A percentile compares a stretch with the other conserved stretches of the same genome.
These are phyloP conservation scores for Acanthamoeba castellanii DNA, from an alignment of 208 protist species.

Conservation along the genomic window DNA sequence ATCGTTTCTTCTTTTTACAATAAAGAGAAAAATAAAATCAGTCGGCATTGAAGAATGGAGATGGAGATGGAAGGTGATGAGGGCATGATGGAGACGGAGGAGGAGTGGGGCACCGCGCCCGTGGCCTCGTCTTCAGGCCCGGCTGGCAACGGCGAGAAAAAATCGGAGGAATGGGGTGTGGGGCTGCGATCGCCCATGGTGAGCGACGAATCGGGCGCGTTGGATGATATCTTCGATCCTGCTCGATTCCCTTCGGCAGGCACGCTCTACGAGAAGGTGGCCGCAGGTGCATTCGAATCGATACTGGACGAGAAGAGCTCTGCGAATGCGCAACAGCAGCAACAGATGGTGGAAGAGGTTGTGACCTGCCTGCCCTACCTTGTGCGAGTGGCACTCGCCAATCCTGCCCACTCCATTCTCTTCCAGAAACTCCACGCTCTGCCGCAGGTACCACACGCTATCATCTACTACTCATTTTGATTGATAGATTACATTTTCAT, in stretches of 20 bases:
- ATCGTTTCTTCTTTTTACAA: not conserved
- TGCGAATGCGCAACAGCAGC: not conserved
- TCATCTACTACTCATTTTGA: not conserved
- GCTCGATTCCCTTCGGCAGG: not conserved
- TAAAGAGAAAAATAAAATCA: too few species aligned
- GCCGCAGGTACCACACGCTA: not conserved
- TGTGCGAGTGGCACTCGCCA: constrained; percentile 8
- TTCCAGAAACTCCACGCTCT: constrained; percentile 14
- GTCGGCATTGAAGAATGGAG: not conserved
- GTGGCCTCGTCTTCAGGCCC: not conserved
- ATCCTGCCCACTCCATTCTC: constrained; percentile 10
- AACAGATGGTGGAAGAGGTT: constrained; percentile 1
- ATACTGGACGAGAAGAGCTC: not conserved
- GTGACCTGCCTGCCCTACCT: constrained; percentile 51
- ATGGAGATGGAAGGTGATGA: not conserved
- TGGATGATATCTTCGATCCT: constrained; percentile 3
- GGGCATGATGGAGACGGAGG: constrained; percentile 51
- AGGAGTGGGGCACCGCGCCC: constrained; percentile 24
- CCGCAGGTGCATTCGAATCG: not conserved
- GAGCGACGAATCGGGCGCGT: not conserved
- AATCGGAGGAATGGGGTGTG: not conserved
- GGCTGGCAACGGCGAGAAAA: not conserved
- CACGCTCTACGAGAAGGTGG: constrained; percentile 7
- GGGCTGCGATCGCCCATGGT: not conserved
- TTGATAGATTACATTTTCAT: not conserved